Conservation (phyloP, 1,284 basidiomycete species). For the Tilletia walkeri region DNA sequence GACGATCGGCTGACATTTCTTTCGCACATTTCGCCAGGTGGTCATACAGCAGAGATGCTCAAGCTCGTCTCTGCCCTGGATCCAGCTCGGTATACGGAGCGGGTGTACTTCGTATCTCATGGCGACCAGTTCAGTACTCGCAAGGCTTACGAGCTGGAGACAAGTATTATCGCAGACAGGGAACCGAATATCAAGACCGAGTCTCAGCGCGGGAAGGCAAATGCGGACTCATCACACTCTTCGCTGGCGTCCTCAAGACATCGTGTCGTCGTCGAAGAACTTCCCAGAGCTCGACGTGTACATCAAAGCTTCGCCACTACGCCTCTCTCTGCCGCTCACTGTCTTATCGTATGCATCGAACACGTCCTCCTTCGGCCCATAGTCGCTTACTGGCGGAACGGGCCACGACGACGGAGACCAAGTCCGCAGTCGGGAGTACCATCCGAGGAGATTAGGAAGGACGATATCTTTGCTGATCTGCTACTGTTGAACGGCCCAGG, state of each 20-base stretch:
- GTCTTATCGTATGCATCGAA: conserved; percentile 33
- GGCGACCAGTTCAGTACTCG: conserved; percentile 75
- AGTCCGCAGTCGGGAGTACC: neutral
- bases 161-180: conserved; percentile 8
- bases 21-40: conserved; percentile 64
- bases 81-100: conserved; percentile 70
- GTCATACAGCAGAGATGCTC: conserved; percentile 88
- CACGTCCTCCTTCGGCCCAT: conserved; percentile 34
- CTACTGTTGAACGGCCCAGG: conserved; percentile 92
- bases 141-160: conserved; percentile 79
- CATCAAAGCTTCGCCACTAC: conserved; percentile 46
- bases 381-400: neutral
- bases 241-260: neutral
- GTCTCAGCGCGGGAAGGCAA: neutral
- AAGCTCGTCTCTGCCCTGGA: conserved; percentile 74
- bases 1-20: neutral
- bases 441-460: neutral
- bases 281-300: conserved; percentile 74
- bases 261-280: conserved; percentile 32
- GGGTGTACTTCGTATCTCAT: conserved; percentile 78
- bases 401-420: neutral
- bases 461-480: conserved; percentile 66
- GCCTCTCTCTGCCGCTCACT: conserved; percentile 30
- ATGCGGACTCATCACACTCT: no score
- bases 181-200: neutral